Evolutionary conservation across 179 eudicot genomes (phyloP).

Genomic region (Silene coronaria): DNA sequence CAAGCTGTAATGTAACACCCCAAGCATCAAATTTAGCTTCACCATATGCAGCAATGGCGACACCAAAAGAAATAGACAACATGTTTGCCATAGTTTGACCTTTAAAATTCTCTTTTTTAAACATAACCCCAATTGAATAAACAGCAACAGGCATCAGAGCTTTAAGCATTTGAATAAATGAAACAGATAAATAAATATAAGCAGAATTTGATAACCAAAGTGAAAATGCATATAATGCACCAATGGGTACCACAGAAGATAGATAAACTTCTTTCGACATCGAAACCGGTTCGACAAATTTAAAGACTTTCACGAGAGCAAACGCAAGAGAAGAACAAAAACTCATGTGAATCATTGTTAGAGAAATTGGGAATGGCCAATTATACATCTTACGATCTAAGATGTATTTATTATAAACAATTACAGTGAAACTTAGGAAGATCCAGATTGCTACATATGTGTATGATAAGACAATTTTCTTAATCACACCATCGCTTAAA

Average conservation of each 20-base stretch:
- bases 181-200: slow-evolving; percentile 66
- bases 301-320: slow-evolving; percentile 41
- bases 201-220: slow-evolving; percentile 81
- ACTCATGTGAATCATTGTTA: slow-evolving; percentile 82
- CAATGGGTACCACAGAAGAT: slow-evolving; percentile 66
- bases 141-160: slow-evolving; percentile 83
- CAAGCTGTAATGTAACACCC: slow-evolving; percentile 62
- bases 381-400: slow-evolving; percentile 73
- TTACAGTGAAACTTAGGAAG: slow-evolving; percentile 67
- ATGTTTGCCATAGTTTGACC: slow-evolving; percentile 53
- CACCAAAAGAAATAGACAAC: slow-evolving; percentile 72
- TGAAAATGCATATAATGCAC: slow-evolving; percentile 55
- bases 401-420: slow-evolving; percentile 87
- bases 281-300: slow-evolving; percentile 47
- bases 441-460: slow-evolving; percentile 80
- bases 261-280: slow-evolving; percentile 55
- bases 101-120: slow-evolving; percentile 50
- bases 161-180: slow-evolving; percentile 76
- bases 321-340: slow-evolving; percentile 69
- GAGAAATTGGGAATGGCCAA: slow-evolving; percentile 82
- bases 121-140: slow-evolving; percentile 54
- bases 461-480: slow-evolving; percentile 68
- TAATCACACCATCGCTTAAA: slow-evolving; percentile 53
- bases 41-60: slow-evolving; percentile 75
- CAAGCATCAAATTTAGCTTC: slow-evolving; percentile 69